These are phyloP conservation scores for Fagus sylvatica DNA, from an alignment of 306 rosid species.

Conservation along the genomic window DNA sequence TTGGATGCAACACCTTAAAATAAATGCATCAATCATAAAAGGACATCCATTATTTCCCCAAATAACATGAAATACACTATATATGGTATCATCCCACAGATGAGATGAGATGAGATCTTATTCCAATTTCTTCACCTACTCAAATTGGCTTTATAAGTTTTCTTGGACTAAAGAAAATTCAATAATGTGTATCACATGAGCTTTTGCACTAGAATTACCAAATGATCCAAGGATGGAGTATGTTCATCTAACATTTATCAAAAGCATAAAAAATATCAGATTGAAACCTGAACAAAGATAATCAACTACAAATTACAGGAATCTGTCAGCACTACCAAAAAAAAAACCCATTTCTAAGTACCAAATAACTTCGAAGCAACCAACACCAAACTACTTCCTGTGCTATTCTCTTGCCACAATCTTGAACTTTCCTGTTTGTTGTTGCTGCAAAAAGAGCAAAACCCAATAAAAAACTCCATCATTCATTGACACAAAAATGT, in stretches of 20 bases:
- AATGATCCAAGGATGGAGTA: not conserved
- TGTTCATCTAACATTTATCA: not conserved
- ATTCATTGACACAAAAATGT: not conserved
- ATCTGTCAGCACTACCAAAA: not conserved
- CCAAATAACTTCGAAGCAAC: not conserved
- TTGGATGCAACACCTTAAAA: too few relatives aligned
- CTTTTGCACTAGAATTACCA: not conserved
- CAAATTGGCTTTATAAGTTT: not conserved
- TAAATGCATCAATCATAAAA: too few relatives aligned
- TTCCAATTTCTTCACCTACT: not conserved
- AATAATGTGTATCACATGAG: not conserved
- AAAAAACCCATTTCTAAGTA: not conserved
- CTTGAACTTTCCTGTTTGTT: conserved; percentile 78
- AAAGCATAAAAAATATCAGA: not conserved
- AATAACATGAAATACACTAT: too few relatives aligned
- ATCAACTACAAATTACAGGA: not conserved
- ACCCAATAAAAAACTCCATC: conserved; percentile 13
- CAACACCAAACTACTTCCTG: conserved; percentile 26
- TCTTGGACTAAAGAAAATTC: not conserved
- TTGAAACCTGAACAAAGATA: not conserved
- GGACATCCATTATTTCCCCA: too few relatives aligned
- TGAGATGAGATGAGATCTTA: too few relatives aligned
- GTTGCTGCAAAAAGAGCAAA: conserved; percentile 63
- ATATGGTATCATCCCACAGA: too few relatives aligned
- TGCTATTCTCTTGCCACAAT: conserved; percentile 68